Base-by-base conservation (phyloP, 306 rosid genomes). In the Ceratonia siliqua region DNA sequence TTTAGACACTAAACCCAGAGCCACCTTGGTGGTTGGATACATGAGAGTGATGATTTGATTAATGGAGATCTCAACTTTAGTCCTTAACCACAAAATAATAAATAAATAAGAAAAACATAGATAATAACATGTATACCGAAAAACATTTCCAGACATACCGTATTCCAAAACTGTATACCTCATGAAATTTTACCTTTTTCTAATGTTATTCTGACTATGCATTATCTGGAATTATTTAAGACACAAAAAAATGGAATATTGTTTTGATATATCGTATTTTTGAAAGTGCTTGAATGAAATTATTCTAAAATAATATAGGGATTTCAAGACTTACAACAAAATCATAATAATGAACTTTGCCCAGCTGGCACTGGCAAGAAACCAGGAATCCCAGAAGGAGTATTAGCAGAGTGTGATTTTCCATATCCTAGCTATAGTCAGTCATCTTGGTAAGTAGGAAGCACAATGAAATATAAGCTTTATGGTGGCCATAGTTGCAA, bases 301-400 rank as follows among this genome's bases (percentile, higher is more conserved):
- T n/a, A n/a, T n/a, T n/a, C n/a, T n/a, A n/a, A n/a, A n/a, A n/a
- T n/a, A n/a, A n/a, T n/a, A n/a, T n/a, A n/a, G n/a, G 48, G n/a
- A 36, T 18, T 17, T 8, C 27, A 35, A 62, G 48, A 36, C 55
- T 15, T 55, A 71, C 65, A 0, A 71, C 28, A 30, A 71, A 55
- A 42, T 71, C 76, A 71, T 38, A 71, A 27, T 71, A n/a, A 54
- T 71, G 76, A 25, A 39, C 41, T 6, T 71, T 71, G 61, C 53
- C 75, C 4, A n/a, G n/a, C n/a, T 32, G 69, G 32, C 49, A 32
- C 30, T 32, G 33, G 81, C 75, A 21, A 18, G 68, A 0, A 38
- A 54, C 36, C 30, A 76, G 7, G 24, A 43, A 67, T 5, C 52
- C 56, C 39, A 67, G 49, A 20, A 76, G 4, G 7, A 57, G 15